Conservation (phyloP, 2,329 filamentous ascomycete genomes). For the Colletotrichum truncatum region DNA sequence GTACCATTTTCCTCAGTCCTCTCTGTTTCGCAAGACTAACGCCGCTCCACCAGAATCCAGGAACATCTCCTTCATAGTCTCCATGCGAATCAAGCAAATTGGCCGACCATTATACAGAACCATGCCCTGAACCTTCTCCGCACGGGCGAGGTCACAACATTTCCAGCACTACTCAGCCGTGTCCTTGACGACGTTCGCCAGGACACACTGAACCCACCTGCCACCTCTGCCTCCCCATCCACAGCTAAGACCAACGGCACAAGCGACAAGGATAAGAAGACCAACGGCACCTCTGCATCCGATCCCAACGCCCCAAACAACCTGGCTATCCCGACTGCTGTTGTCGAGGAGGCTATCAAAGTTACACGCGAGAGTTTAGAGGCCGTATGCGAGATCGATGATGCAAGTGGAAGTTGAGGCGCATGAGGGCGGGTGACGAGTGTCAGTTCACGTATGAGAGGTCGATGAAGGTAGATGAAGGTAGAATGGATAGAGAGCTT, state of each 20-base stretch:
- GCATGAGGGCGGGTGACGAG: no score
- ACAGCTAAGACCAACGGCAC: conserved; percentile 39
- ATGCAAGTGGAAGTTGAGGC: not conserved
- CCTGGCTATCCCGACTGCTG: conserved; percentile 66
- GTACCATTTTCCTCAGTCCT: not conserved
- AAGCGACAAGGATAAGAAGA: conserved; percentile 24
- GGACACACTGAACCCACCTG: conserved; percentile 50
- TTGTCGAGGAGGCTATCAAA: conserved; percentile 71
- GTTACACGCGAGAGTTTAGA: conserved; percentile 68
- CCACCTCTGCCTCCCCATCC: conserved; percentile 36
- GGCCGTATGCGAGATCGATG: conserved; percentile 52
- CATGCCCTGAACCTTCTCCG: conserved; percentile 70
- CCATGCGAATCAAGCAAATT: conserved; percentile 67
- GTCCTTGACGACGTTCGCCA: conserved; percentile 70
- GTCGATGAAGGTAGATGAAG: not conserved
- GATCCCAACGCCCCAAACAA: conserved; percentile 38
- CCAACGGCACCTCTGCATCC: conserved; percentile 23
- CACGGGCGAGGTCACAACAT: conserved; percentile 66
- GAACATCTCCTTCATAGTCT: conserved; percentile 70
- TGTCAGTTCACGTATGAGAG: not conserved
- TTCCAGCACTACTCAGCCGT: conserved; percentile 67
- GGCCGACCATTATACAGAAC: conserved; percentile 67
- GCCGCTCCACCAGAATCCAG: conserved; percentile 61
- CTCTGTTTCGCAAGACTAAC: not conserved
- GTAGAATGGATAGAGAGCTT: not conserved